Evolutionary conservation across 768 basidiomycete species (phyloP), one percentile per base, ranked within the genome.

Genomic region (Polyporus arcularius): DNA sequence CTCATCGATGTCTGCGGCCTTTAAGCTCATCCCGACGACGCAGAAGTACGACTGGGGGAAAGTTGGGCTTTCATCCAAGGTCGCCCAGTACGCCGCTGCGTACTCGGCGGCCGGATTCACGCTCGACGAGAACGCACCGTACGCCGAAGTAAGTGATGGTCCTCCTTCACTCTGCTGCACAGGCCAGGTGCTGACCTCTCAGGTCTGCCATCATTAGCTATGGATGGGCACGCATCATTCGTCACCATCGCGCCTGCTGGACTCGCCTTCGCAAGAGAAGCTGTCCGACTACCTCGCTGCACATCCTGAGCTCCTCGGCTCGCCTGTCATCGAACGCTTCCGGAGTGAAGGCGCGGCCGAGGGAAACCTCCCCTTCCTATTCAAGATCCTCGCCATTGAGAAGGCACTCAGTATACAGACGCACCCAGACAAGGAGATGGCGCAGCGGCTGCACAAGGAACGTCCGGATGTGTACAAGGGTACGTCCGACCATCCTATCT

Each of bases 161-260:
- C 10, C 32, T 10, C n/a, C 65, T 11, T 35, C 7, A 35, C 21
- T 26, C 21, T 26, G 21, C 21, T 26, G 35, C 7, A 26, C 21
- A 26, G 21, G 7, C 6, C 7, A 35, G 6, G 28, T 28, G 21
- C 46, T 48, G 21, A 48, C 46, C 9, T 12, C 26, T 48, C 46
- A 48, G 46, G 28, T 26, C 10, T 26, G 21, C 21, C 26, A 7
- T 26, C 21, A 4, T 26, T 71, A 98, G 95, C 79, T 99, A 46
- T 99, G 97, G 97, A 98, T 98, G 96, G 97, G 97, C 10, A 98
- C 97, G 0, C 97, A 98, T 68, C 82, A 91, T 2, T 90, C 79
- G 39, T 81, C 87, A 7, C 89, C 89, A 0, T 88, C 89, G 7
- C 75, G 73, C 7, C 70, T 85, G 21, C 61, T 65, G 16, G 59